Evolutionary conservation across 768 basidiomycete species (phyloP), one percentile per base, ranked within the genome.

Genomic region (Zangia roseola): DNA sequence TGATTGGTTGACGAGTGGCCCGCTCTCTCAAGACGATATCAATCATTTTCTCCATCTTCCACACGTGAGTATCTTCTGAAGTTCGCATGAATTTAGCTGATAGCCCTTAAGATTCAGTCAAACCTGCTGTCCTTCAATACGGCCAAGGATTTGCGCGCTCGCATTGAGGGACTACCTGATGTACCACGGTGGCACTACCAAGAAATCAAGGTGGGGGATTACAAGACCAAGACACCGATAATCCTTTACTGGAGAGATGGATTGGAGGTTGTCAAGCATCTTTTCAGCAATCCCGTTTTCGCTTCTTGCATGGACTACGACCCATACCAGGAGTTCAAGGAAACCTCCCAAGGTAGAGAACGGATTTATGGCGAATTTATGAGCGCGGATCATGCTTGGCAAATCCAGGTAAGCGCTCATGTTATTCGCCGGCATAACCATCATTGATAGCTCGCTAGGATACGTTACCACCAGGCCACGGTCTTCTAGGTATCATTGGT

Each of bases 381-480:
- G 36, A 60, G 50, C 1, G 49, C 52, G 9, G 50, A 65, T 13
- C 24, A 21, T 10, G 61, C 63, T 16, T 66, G 64, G 64, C 25
- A 56, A 21, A 52, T 59, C 10, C 63, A 65, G 58, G 64, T 59
- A 34, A n/a, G n/a, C n/a, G n/a, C n/a, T n/a, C n/a, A n/a, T n/a
- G n/a, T n/a, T n/a, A n/a, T n/a, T n/a, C n/a, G n/a, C n/a, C n/a
- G n/a, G n/a, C n/a, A n/a, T n/a, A n/a, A n/a, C n/a, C n/a, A n/a
- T n/a, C n/a, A n/a, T n/a, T n/a, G n/a, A n/a, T n/a, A n/a, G n/a
- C n/a, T n/a, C n/a, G n/a, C n/a, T n/a, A n/a, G n/a, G n/a, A n/a
- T n/a, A n/a, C n/a, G n/a, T n/a, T n/a, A n/a, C n/a, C n/a, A n/a
- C n/a, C n/a, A n/a, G n/a, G n/a, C n/a, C n/a, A n/a, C n/a, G n/a